Base-by-base conservation (phyloP, 345 rosid species). In the Crucihimalaya himalaica region DNA sequence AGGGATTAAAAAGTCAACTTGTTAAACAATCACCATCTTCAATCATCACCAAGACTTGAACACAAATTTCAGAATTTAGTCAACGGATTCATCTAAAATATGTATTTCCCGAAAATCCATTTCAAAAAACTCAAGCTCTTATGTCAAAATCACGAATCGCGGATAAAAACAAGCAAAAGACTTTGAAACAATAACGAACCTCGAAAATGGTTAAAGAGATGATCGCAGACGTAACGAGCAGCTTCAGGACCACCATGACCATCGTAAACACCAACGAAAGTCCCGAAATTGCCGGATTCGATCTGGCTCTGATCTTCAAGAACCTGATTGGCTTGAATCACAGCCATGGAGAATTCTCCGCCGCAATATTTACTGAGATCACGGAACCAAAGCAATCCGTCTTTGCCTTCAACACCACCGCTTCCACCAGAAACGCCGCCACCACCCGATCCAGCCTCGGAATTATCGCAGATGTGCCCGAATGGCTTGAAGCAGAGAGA, bases 161-260 rank as follows among this genome's bases (percentile, higher is more conserved):
- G 11, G 57, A 54, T 53, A 18, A 40, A 60, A 46, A 3, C 10
- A 66, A 29, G 3, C 51, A 32, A n/a, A 35, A 34, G 16, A 4
- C 27, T 18, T 42, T 34, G 51, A 2, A 35, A 64, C 31, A 61
- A 43, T 25, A 43, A 75, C 90, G 40, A 78, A 93, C 96, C 96
- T 91, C 75, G 87, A 59, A 94, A 94, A 82, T 89, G 83, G 29
- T 74, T 81, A 62, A 87, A 89, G 78, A 91, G 82, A 81, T 88
- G 81, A 87, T 89, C 91, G 35, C 95, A 85, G 76, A 87, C 95
- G 43, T 86, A 89, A 27, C 95, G 91, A n/a, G 98, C 85, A 16
- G 97, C 92, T 7, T 89, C 88, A 10, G 95, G 95, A 27, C 96
- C 97, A 19, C 97, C 97, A 66, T 94, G 98, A 14, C 97, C 98